Conservation (phyloP, 495 filamentous ascomycete species). For the Penicillium chermesinum region DNA sequence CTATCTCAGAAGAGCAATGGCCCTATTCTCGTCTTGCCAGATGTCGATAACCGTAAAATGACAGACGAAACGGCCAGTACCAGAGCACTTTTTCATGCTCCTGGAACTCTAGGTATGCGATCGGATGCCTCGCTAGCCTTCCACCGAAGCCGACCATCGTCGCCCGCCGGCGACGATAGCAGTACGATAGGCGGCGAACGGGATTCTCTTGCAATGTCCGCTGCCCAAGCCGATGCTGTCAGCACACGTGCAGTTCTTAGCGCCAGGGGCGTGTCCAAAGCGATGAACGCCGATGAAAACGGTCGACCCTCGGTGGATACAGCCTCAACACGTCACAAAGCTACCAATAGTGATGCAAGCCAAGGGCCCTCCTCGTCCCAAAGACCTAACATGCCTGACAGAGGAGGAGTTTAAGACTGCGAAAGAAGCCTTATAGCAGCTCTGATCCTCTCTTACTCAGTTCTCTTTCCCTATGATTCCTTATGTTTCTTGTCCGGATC, state of each 20-base stretch:
- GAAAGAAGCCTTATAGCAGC: conserved; percentile 7
- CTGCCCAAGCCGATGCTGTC: conserved; percentile 23
- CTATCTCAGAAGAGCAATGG: conserved; percentile 17
- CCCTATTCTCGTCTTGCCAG: conserved; percentile 31
- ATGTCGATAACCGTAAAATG: conserved; percentile 25
- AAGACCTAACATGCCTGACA: conserved; percentile 30
- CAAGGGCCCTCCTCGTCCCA: conserved; percentile 8
- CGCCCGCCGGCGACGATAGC: conserved; percentile 23
- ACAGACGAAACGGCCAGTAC: conserved; percentile 35
- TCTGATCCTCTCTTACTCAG: not conserved
- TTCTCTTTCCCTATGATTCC: not conserved
- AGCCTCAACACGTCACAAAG: conserved; percentile 12
- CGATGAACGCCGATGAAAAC: conserved; percentile 14
- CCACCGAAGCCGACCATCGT: conserved; percentile 23
- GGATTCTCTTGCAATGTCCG: conserved; percentile 14
- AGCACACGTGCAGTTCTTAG: conserved; percentile 36
- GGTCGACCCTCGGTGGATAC: conserved; percentile 26
- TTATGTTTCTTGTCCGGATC: not conserved
- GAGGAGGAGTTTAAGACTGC: conserved; percentile 28
- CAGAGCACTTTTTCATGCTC: conserved; percentile 31
- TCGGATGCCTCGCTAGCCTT: conserved; percentile 21
- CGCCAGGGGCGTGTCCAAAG: conserved; percentile 26
- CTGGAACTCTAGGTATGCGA: conserved; percentile 24
- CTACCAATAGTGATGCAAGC: conserved; percentile 5
- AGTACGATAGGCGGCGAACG: conserved; percentile 33